Evolutionary conservation across 1,139 yeast species (phyloP), one percentile per base, ranked within the genome.

Genomic region (Yamadazyma taylorii): DNA sequence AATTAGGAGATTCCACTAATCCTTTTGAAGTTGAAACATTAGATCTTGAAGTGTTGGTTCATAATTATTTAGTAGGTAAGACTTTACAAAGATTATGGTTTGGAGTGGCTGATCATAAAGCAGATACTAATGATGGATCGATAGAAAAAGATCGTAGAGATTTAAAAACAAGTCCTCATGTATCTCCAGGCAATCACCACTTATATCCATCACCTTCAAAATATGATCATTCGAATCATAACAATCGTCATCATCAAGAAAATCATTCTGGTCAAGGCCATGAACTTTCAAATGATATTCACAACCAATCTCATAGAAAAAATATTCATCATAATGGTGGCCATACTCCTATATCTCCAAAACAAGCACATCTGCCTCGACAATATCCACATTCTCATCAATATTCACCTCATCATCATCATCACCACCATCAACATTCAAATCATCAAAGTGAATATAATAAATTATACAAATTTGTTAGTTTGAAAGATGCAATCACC

Each of bases 1-100:
- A 69, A 36, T 47, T 66, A 14, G 60, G 71, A 1, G 74, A 69
- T 31, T 58, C 51, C 10, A 44, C 58, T 2, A 63, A 59, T 35
- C 75, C 75, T 1, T 42, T 60, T 10, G 76, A 71, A 22, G 70
- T 71, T 12, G 78, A 72, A 43, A 69, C 75, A 0, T 47, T 66
- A 17, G 75, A 71, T 38, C 55, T 72, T 37, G 75, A 69, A 22
- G 35, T 48, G 3, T 51, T 71, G 24, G 63, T 66, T 1, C 58
- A 55, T 22, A 57, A 58, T 33, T 56, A 58, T 46, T 44, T 70
- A 15, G 48, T 56, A 4, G 77, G 77, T 0, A 66, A 60, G 42
- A 61, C 66, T 1, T 51, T 71, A 32, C 48, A 53, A 16, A 50
- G 70, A 13, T 50, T 72, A 19, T 72, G 73, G 59, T 52, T 55